Evolutionary conservation across 352 stramenopile genomes (phyloP), one percentile per base, ranked within the genome.

Genomic region (Phytophthora uliginosa): DNA sequence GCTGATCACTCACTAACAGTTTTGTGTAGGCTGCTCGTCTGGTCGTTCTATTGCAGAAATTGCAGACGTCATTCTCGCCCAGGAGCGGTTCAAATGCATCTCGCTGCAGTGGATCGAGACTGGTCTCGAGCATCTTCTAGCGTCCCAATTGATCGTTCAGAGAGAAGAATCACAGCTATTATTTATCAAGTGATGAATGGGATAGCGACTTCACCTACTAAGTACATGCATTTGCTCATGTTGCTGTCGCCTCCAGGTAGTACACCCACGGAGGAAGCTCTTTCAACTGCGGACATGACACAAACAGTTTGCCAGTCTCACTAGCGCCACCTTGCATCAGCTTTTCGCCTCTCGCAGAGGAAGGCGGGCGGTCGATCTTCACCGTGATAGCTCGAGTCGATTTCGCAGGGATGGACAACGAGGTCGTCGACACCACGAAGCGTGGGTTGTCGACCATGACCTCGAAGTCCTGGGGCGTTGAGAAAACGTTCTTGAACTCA

Each of bases 401-500:
- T 47, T 97, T 98, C 12, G 91, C 80, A 18, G 88, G 70, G 15
- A 98, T 89, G 4, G 82, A 90, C 17, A 92, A 28, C 22, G 59
- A 90, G 42, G 80, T 85, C 10, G 77, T 69, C 24, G 77, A 83
- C 12, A 97, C 53, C 0, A 79, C 69, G 54, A 98, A 98, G 12
- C 62, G 74, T 15, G 87, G 75, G 45, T 91, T 94, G 73, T 98
- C 94, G 10, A 94, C 71, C 31, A 89, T 76, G 22, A 96, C 80
- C 12, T 90, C 79, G 69, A 98, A 98, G 13, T 97, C 88, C 12
- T 72, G 78, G 2, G 82, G 52, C 6, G 77, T 73, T 20, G 81
- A 92, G 58, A 98, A 98, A 1, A 98, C 91, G 69, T 98, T 98
- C 52, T 92, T 90, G 79, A 98, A 98, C 54, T 94, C 84, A 56